A percentile compares a stretch with the other conserved stretches of the same genome.
Conservation (phyloP, 352 stramenopile species). For the Phytopythium kandeliae region DNA sequence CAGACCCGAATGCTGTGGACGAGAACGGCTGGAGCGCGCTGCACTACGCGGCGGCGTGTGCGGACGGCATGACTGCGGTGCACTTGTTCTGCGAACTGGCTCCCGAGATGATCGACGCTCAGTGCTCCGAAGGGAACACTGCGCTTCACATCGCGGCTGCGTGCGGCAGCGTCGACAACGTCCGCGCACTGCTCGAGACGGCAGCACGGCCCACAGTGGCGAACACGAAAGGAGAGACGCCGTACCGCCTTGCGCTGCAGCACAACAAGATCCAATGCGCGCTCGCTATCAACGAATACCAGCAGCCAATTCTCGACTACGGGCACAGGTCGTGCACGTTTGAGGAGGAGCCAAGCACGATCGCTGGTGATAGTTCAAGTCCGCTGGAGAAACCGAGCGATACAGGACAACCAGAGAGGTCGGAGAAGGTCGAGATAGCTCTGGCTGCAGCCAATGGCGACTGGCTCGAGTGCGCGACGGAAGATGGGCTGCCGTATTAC, state of each 20-base stretch:
- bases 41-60: conserved; percentile 53
- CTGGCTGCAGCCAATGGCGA: background rate
- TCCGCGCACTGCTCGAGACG: conserved; percentile 44
- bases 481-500: conserved; percentile 56
- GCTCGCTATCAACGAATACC: conserved; percentile 48
- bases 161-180: conserved; percentile 47
- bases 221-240: conserved; percentile 33
- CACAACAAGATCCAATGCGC: conserved; percentile 57
- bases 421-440: background rate
- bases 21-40: conserved; percentile 59
- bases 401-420: too few relatives aligned
- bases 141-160: conserved; percentile 56
- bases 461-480: conserved; percentile 45
- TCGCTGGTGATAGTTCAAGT: background rate
- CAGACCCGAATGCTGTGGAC: conserved; percentile 23
- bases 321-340: background rate
- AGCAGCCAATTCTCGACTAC: conserved; percentile 5
- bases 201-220: conserved; percentile 40
- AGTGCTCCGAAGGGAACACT: conserved; percentile 52
- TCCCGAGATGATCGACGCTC: conserved; percentile 37
- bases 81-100: conserved; percentile 51
- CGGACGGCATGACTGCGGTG: conserved; percentile 27
- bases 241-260: conserved; percentile 50
- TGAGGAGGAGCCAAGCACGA: background rate
- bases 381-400: background rate